A percentile compares a stretch with the other conserved stretches of the same genome.
phyloP scores from a whole-genome alignment of 2,329 filamentous ascomycete genomes.

The Epicoccum nigrum region DNA sequence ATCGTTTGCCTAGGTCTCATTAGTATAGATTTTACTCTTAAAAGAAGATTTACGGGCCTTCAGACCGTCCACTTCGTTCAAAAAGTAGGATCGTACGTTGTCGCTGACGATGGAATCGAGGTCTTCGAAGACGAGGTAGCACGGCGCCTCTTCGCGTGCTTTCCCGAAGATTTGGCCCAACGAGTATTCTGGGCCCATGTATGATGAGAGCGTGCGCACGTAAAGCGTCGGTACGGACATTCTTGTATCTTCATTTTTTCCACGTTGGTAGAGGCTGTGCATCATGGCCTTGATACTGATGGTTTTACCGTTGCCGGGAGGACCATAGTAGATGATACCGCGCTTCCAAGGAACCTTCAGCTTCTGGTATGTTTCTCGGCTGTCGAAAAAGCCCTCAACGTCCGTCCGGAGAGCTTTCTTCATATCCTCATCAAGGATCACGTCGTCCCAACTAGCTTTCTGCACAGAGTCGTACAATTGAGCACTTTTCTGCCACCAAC shows the following conservation, averaged over 20 bases:
- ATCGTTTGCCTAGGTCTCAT: too few relatives aligned
- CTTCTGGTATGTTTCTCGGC: constrained; percentile 62
- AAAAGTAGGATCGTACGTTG: constrained; percentile 68
- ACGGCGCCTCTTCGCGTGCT: constrained; percentile 68
- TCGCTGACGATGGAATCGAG: constrained; percentile 70
- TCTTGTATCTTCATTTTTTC: constrained; percentile 42
- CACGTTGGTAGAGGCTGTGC: constrained; percentile 63
- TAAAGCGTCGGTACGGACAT: constrained; percentile 59
- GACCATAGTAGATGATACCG: constrained; percentile 71
- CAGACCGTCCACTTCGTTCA: constrained; percentile 75
- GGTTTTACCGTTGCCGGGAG: constrained; percentile 70
- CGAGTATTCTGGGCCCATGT: constrained; percentile 61
- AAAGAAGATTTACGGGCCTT: too few relatives aligned
- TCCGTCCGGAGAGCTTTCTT: constrained; percentile 69
- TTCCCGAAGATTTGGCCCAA: constrained; percentile 50
- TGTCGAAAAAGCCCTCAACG: constrained; percentile 68
- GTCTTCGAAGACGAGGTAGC: constrained; percentile 74
- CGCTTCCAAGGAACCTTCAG: constrained; percentile 74
- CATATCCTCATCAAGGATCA: constrained; percentile 69
- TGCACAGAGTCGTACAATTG: constrained; percentile 62
- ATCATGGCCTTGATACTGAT: constrained; percentile 74
- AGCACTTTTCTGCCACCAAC: constrained; percentile 66
- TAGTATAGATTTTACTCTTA: too few relatives aligned
- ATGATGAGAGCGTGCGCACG: constrained; percentile 58
- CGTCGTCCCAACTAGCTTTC: constrained; percentile 64